phyloP scores from a whole-genome alignment of 2,329 filamentous ascomycete genomes.

The Neoarthrinium moseri region DNA sequence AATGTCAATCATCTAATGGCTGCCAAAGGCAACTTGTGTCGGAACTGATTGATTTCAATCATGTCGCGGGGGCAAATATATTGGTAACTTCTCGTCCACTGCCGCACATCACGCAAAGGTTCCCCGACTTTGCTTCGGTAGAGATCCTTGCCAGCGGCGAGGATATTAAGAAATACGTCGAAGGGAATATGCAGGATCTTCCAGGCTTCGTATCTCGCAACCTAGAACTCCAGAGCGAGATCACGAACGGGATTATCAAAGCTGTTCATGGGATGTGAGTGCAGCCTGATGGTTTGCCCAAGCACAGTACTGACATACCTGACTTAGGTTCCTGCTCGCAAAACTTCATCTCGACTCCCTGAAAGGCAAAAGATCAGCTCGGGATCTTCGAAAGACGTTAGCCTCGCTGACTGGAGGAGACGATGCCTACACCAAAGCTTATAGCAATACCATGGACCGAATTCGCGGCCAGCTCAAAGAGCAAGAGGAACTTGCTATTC shows the following conservation, averaged over 20 bases:
- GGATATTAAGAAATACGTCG: conserved; percentile 31
- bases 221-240: conserved; percentile 17
- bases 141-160: conserved; percentile 31
- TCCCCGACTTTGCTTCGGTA: conserved; percentile 10
- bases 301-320: conserved; percentile 17
- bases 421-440: conserved; percentile 34
- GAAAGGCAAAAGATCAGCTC: conserved; percentile 26
- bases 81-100: conserved; percentile 23
- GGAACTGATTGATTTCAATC: conserved; percentile 15
- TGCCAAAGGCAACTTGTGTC: conserved; percentile 12
- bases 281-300: conserved; percentile 12
- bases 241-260: conserved; percentile 20
- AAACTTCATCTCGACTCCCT: conserved; percentile 35
- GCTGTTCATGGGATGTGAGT: conserved; percentile 32
- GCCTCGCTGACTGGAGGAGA: conserved; percentile 26
- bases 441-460: conserved; percentile 38
- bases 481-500: conserved; percentile 33
- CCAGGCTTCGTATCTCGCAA: conserved; percentile 14
- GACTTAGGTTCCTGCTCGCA: conserved; percentile 37
- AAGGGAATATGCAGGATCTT: conserved; percentile 18
- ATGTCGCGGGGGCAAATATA: conserved; percentile 14
- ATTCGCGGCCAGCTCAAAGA: conserved; percentile 36
- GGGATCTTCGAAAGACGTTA: conserved; percentile 31
- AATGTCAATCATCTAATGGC: conserved; percentile 13
- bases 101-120: conserved; percentile 18